Evolutionary conservation across 805 yeast species (phyloP).

Genomic region (Yarrowia deformans): DNA sequence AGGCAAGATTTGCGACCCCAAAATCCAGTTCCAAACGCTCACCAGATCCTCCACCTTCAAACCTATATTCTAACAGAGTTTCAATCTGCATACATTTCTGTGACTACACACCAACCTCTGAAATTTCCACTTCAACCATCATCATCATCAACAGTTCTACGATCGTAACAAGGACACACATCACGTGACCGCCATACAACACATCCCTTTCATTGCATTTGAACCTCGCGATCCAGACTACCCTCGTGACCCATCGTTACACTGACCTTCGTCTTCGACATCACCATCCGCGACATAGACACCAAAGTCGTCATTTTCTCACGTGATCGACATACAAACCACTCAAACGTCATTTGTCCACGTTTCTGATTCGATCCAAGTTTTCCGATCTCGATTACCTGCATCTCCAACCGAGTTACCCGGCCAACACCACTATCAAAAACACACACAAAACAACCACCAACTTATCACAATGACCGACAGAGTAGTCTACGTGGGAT

Average conservation of each 20-base stretch:
- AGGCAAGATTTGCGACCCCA: too few relatives aligned
- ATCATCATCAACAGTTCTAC: not conserved
- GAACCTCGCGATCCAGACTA: not conserved
- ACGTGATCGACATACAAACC: not conserved
- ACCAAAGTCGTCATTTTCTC: not conserved
- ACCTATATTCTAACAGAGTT: not conserved
- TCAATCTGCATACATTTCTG: constrained; percentile 5
- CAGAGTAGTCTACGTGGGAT: constrained; percentile 74
- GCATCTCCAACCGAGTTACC: constrained; percentile 9
- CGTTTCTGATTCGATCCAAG: not conserved
- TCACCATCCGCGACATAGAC: not conserved
- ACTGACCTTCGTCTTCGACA: not conserved
- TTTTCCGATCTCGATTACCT: constrained; percentile 3
- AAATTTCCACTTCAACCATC: not conserved
- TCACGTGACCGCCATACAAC: not conserved
- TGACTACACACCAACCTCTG: not conserved
- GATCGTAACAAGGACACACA: not conserved
- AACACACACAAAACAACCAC: not conserved
- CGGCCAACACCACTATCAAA: not conserved
- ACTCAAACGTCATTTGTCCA: not conserved
- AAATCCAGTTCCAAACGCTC: too few relatives aligned
- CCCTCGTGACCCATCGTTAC: not conserved
- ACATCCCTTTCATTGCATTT: not conserved
- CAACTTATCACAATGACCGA: constrained; percentile 40
- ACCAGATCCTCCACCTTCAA: not conserved